A percentile compares a stretch with the other conserved stretches of the same genome.
phyloP scores from a whole-genome alignment of 2,329 filamentous ascomycete species.

The Diplodia mutila region DNA sequence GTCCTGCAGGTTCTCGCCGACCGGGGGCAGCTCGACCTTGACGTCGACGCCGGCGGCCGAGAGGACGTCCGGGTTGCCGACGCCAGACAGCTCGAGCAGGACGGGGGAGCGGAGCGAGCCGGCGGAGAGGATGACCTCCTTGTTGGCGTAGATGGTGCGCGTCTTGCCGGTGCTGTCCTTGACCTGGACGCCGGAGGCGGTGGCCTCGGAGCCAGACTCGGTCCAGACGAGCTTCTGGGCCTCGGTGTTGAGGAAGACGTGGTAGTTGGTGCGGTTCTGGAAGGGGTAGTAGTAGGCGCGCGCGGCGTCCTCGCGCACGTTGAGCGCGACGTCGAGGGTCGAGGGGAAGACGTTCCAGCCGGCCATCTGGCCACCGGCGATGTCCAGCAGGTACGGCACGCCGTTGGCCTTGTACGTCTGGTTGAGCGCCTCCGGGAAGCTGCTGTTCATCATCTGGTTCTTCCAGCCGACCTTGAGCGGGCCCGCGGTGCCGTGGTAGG shows the following conservation, averaged over 20 bases:
- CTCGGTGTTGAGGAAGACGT: conserved; percentile 48
- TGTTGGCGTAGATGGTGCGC: conserved; percentile 30
- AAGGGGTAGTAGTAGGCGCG: conserved; percentile 53
- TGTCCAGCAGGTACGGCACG: conserved; percentile 46
- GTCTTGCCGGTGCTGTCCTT: conserved; percentile 30
- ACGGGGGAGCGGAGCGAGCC: conserved; percentile 41
- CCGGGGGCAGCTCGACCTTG: conserved; percentile 35
- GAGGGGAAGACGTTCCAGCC: conserved; percentile 50
- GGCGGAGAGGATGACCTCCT: conserved; percentile 43
- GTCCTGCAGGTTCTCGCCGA: conserved; percentile 45
- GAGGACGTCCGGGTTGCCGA: conserved; percentile 15
- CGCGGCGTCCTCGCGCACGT: conserved; percentile 52
- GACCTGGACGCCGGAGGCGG: conserved; percentile 36
- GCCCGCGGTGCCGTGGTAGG: conserved; percentile 33
- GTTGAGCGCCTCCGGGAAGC: conserved; percentile 40
- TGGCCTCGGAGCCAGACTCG: conserved; percentile 18
- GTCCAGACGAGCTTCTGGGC: conserved; percentile 48
- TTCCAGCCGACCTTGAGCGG: conserved; percentile 38
- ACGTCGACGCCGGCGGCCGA: conserved; percentile 26
- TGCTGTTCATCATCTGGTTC: conserved; percentile 34
- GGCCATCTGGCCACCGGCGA: conserved; percentile 50
- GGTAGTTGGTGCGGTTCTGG: conserved; percentile 45
- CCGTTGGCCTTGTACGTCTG: conserved; percentile 42
- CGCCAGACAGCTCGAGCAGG: conserved; percentile 41
- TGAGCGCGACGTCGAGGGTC: conserved; percentile 45